Evolutionary conservation across 2,329 filamentous ascomycete genomes (phyloP), one percentile per base, ranked within the genome.

Genomic region (Phialophora expanda): DNA sequence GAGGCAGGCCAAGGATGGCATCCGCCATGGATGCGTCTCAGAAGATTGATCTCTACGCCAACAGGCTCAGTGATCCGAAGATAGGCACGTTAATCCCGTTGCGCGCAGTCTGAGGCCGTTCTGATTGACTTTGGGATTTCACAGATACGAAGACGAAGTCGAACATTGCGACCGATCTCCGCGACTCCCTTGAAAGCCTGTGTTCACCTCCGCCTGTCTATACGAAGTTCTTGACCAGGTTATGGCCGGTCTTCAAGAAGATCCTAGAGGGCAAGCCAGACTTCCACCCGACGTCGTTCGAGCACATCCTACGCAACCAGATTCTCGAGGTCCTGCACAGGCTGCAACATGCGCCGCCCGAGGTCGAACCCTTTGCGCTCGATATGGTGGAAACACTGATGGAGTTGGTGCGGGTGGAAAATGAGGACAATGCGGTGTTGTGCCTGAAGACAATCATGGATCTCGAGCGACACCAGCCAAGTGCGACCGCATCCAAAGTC

Each of bases 361-460:
- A 97, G 73, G 88, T 97, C 79, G 93, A 98, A 76, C 90, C 89
- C 0, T 96, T 94, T 78, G 93, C 94, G 46, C 86, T 89, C 70
- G 92, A 96, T 75, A 89, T 96, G 67, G 92, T 97, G 66, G 93
- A 97, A 75, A 85, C 96, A 71, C 85, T 98, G 69, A 94, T 98
- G 88, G 86, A 87, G 62, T 82, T 99, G 65, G 93, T 98, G 66
- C 89, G 90, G 72, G 90, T 88, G 50, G 95, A 99, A 78, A 99
- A 99, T 74, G 95, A 99, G 79, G 95, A 99, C 69, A 99, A 99
- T 83, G 95, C 94, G 1, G 92, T 96, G n/a, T 82, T 99, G 69
- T 97, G 94, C 76, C 92, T 99, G 80, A 99, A 99, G 83, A 96
- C 94, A 14, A 92, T 96, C 59, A 97, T 97, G 82, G 95, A 99